Evolutionary conservation across 2,329 filamentous ascomycete genomes (phyloP).

Genomic region (Tolypocladium paradoxum): DNA sequence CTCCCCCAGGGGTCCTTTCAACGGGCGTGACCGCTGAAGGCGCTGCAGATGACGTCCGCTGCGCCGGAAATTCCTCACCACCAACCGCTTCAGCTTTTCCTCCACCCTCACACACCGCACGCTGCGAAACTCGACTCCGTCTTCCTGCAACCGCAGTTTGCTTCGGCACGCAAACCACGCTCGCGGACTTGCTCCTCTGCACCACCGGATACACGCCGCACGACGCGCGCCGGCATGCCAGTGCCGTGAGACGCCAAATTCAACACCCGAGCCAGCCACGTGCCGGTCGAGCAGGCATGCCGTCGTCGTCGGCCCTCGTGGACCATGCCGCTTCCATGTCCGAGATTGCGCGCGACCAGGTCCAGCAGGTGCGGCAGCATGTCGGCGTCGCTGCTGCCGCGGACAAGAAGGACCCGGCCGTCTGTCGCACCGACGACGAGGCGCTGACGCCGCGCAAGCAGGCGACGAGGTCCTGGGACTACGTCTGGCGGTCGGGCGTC

Average conservation of each 20-base stretch:
- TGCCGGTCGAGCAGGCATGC: slow-evolving; percentile 31
- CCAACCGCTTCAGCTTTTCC: background rate
- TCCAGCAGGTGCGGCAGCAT: slow-evolving; percentile 19
- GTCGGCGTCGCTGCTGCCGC: slow-evolving; percentile 8
- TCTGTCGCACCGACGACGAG: slow-evolving; percentile 41
- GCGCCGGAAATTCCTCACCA: slow-evolving; percentile 1
- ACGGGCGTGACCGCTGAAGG: slow-evolving; percentile 4
- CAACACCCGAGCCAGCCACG: background rate
- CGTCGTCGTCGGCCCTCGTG: slow-evolving; percentile 41
- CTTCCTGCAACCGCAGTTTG: background rate
- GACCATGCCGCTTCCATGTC: slow-evolving; percentile 47
- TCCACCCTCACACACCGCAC: background rate
- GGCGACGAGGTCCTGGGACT: slow-evolving; percentile 62
- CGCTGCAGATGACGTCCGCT: slow-evolving; percentile 7
- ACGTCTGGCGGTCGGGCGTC: slow-evolving; percentile 70
- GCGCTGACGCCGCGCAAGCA: slow-evolving; percentile 29
- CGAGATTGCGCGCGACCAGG: slow-evolving; percentile 30
- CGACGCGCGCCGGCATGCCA: slow-evolving; percentile 5
- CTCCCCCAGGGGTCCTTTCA: background rate
- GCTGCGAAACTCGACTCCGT: background rate
- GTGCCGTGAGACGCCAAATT: slow-evolving; percentile 1
- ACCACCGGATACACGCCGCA: background rate
- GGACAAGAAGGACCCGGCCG: slow-evolving; percentile 23
- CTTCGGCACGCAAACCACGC: background rate
- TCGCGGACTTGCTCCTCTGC: background rate